These are phyloP conservation scores for Boletus calvinii DNA, from an alignment of 1,284 basidiomycete genomes.

Conservation along the genomic window DNA sequence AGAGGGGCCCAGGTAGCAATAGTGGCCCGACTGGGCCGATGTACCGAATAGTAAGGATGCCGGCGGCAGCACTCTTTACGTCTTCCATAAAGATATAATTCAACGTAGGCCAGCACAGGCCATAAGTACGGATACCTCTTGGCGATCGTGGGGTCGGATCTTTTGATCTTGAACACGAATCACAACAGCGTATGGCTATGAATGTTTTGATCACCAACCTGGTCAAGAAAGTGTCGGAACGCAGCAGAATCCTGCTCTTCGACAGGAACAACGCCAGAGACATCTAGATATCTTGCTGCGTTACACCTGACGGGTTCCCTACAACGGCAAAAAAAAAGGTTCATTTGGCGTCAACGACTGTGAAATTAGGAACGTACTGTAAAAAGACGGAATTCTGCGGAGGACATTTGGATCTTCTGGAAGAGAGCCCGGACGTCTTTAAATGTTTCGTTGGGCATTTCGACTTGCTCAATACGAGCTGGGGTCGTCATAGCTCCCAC, in stretches of 20 bases:
- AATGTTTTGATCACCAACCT: slow-evolving; percentile 9
- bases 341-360: background rate
- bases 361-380: slow-evolving; percentile 9
- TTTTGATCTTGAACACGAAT: slow-evolving; percentile 15
- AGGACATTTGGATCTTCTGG: background rate
- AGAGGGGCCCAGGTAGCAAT: background rate
- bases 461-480: too few relatives aligned
- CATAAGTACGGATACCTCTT: slow-evolving; percentile 19
- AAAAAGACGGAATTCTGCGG: background rate
- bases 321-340: background rate
- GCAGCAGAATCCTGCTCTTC: slow-evolving; percentile 16
- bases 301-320: background rate
- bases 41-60: too few relatives aligned
- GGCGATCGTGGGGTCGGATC: slow-evolving; percentile 8
- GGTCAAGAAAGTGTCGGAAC: slow-evolving; percentile 14
- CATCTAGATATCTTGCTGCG: background rate
- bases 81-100: slow-evolving; percentile 14
- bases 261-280: background rate
- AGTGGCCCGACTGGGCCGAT: background rate
- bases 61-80: background rate
- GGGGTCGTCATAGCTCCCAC: background rate
- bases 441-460: background rate
- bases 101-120: slow-evolving; percentile 24
- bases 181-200: background rate
- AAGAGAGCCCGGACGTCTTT: background rate